A percentile compares a stretch with the other conserved stretches of the same genome.
Evolutionary conservation across 768 basidiomycete genomes (phyloP).

Genomic region (Sutorius australiensis): DNA sequence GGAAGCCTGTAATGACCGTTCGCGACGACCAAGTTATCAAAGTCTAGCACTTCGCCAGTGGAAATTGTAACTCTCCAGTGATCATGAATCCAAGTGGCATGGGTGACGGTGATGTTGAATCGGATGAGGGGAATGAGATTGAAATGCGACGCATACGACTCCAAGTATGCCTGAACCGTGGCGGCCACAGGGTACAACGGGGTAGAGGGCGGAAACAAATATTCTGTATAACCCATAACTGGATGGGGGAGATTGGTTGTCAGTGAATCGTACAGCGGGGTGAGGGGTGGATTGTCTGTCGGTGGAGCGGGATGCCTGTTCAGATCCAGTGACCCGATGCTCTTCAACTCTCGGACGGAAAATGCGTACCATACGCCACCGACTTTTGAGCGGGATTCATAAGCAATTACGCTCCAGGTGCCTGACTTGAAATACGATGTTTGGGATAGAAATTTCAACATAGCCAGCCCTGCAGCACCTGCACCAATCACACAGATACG

Average conservation of each 20-base stretch:
- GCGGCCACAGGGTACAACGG: conserved; percentile 63
- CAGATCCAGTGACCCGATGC: not conserved
- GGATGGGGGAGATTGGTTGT: conserved; percentile 83
- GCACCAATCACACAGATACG: conserved; percentile 71
- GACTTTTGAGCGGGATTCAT: conserved; percentile 60
- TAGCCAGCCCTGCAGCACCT: conserved; percentile 70
- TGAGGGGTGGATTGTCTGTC: conserved; percentile 49
- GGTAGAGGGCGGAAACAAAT: conserved; percentile 67
- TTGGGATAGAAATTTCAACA: conserved; percentile 62
- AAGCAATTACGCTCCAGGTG: conserved; percentile 59
- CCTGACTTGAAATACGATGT: conserved; percentile 52
- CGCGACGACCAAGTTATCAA: conserved; percentile 68
- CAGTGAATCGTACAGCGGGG: conserved; percentile 74
- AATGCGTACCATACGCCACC: conserved; percentile 73
- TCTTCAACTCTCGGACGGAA: not conserved
- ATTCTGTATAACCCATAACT: conserved; percentile 64
- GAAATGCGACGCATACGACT: conserved; percentile 61
- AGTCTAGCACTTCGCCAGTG: conserved; percentile 35
- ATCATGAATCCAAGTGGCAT: conserved; percentile 37
- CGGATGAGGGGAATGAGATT: conserved; percentile 57
- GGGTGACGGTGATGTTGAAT: conserved; percentile 55
- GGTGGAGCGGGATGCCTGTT: conserved; percentile 56
- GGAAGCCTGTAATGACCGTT: conserved; percentile 75
- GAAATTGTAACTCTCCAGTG: conserved; percentile 52
- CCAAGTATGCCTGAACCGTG: conserved; percentile 64